Evolutionary conservation across 768 basidiomycete species (phyloP).

Genomic region (Tulasnella sp.): DNA sequence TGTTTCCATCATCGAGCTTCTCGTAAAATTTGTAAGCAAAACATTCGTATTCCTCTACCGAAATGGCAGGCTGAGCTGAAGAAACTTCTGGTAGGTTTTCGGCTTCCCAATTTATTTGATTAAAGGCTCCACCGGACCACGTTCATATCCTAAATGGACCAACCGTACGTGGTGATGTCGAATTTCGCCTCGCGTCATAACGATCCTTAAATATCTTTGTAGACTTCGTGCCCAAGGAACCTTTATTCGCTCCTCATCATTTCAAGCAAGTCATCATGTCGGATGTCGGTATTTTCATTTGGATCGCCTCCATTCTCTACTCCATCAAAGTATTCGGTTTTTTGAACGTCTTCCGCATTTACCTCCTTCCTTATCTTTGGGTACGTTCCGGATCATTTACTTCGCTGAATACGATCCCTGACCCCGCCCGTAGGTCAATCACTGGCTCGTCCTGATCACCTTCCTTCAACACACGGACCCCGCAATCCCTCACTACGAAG

Average conservation of each 20-base stretch:
- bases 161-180: constrained; percentile 62
- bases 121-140: constrained; percentile 83
- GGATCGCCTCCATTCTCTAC: constrained; percentile 61
- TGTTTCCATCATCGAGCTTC: constrained; percentile 58
- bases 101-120: constrained; percentile 89
- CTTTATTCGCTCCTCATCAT: constrained; percentile 87
- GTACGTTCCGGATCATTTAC: not conserved
- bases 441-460: constrained; percentile 97
- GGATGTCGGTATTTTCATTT: constrained; percentile 77
- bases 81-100: constrained; percentile 53
- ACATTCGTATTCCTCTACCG: not conserved
- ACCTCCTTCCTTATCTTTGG: constrained; percentile 53
- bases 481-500: constrained; percentile 89
- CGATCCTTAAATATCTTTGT: not conserved
- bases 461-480: constrained; percentile 99
- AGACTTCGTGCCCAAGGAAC: constrained; percentile 78
- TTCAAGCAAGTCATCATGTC: constrained; percentile 74
- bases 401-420: not conserved
- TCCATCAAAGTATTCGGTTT: constrained; percentile 68
- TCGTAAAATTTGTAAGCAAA: constrained; percentile 60
- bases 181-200: not conserved
- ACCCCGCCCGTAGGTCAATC: constrained; percentile 61
- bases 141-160: constrained; percentile 71
- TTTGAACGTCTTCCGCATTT: constrained; percentile 72
- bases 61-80: not conserved